Base-by-base conservation (phyloP, 2,329 filamentous ascomycete species). In the Fusarium chuoi region DNA sequence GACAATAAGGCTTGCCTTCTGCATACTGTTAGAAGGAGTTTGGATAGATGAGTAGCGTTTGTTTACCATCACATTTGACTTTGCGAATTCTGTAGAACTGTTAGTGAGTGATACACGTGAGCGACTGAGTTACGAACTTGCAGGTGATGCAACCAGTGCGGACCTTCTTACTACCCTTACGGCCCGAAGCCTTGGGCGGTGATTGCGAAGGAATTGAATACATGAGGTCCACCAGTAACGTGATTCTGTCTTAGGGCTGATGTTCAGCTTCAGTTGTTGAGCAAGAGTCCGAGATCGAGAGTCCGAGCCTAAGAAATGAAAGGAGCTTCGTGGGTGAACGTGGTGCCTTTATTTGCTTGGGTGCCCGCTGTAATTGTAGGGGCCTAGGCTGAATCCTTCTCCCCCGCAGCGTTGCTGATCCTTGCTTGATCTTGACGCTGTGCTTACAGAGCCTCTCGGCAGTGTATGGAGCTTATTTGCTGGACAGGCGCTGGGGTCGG, bases 121-220 rank as follows among this genome's bases (percentile, higher is more conserved):
- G 22, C 1, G n/a, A 18, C 20, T 22, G n/a, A 33, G 7, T 18
- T 2, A 85, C 86, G 71, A 75, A 87, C 87, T 88, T 88, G 86
- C 87, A 89, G 55, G 87, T 89, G 63, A 87, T 81, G 78, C 87
- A 89, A 20, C 87, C 87, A 12, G 85, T 86, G 59, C 84, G 81
- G 60, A 86, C 85, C 72, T 86, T 86, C 75, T 82, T 84, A 52
- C 80, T 85, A 20, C 84, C 84, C 74, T 85, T 85, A 33, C 81
- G 81, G 26, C 81, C 81, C 14, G 78, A 80, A 13, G 78, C 63
- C 48, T 64, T 67, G 14, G 69, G 42, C 20, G 63, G 20, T 14
- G 67, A 54, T 7, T 68, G 62, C 3, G 72, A 39, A 6, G 74
- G 38, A 26, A 60, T 3, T 17, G 62, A 36, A 58, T 57, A 56